phyloP scores from a whole-genome alignment of 2,329 filamentous ascomycete species.

The Diaporthe amygdali region DNA sequence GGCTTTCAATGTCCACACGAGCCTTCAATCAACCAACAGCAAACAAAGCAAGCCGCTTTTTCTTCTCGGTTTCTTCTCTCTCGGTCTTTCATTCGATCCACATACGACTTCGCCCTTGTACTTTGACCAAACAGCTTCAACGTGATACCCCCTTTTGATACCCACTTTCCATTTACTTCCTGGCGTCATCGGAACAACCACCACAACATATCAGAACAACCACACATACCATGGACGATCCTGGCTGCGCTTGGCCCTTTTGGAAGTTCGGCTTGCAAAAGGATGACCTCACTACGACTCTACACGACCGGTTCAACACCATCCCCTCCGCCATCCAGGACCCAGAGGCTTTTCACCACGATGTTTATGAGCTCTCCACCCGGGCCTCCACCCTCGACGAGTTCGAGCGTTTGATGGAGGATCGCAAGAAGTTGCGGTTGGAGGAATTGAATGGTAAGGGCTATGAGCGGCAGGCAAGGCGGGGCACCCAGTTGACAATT shows the following conservation, averaged over 20 bases:
- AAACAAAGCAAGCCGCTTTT: conserved; percentile 31
- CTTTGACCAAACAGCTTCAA: conserved; percentile 22
- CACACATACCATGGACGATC: conserved; percentile 55
- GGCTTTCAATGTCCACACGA: conserved; percentile 34
- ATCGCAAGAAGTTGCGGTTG: conserved; percentile 59
- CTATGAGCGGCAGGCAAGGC: background rate
- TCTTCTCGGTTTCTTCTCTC: conserved; percentile 28
- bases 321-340: conserved; percentile 61
- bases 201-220: background rate
- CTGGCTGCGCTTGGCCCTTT: conserved; percentile 58
- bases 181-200: background rate
- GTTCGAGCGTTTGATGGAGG: conserved; percentile 59
- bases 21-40: conserved; percentile 28
- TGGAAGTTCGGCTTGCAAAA: conserved; percentile 70
- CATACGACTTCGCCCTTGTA: conserved; percentile 23
- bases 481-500: background rate
- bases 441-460: conserved; percentile 51
- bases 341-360: conserved; percentile 65
- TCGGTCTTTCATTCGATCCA: conserved; percentile 28
- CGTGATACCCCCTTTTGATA: conserved; percentile 25
- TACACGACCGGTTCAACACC: conserved; percentile 67
- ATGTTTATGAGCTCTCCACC: conserved; percentile 63
- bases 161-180: conserved; percentile 14
- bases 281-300: conserved; percentile 61
- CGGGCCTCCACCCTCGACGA: conserved; percentile 55